A percentile compares a stretch with the other conserved stretches of the same genome.
Conservation (phyloP, 208 protist genomes). For the Leishmania mexicana region DNA sequence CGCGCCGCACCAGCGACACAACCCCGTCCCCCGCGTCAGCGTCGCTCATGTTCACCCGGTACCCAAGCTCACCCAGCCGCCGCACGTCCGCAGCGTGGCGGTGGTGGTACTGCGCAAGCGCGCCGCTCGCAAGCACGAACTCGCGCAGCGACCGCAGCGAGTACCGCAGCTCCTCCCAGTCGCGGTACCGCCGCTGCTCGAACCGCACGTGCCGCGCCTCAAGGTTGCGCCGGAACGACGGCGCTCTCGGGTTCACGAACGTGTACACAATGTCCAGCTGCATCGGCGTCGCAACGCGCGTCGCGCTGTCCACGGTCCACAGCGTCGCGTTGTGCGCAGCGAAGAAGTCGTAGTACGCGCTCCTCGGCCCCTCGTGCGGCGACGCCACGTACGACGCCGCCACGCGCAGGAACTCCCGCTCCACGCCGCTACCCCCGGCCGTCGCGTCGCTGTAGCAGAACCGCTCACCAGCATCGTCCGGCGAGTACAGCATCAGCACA, state of each 20-base stretch:
- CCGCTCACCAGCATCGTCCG: neutral
- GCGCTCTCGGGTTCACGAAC: slow-evolving; percentile 49
- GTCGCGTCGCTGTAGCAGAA: slow-evolving; percentile 27
- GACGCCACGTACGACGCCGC: slow-evolving; percentile 39
- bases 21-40: slow-evolving; percentile 16
- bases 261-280: slow-evolving; percentile 61
- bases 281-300: slow-evolving; percentile 35
- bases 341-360: slow-evolving; percentile 48
- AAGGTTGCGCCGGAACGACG: slow-evolving; percentile 37
- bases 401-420: slow-evolving; percentile 29
- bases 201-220: slow-evolving; percentile 26
- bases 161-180: slow-evolving; percentile 70
- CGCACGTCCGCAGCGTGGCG: slow-evolving; percentile 25
- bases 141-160: slow-evolving; percentile 43
- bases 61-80: slow-evolving; percentile 27
- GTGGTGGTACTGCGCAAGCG: slow-evolving; percentile 29
- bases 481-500: slow-evolving; percentile 42
- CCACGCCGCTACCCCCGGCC: slow-evolving; percentile 5
- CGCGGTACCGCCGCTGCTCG: slow-evolving; percentile 33
- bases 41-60: slow-evolving; percentile 25
- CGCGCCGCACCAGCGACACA: slow-evolving; percentile 29
- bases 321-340: slow-evolving; percentile 35
- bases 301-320: slow-evolving; percentile 39
- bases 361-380: slow-evolving; percentile 14
- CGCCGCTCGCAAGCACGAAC: slow-evolving; percentile 29